Conservation (phyloP, 2,329 filamentous ascomycete species). For the Dactylellina parvicollis region DNA sequence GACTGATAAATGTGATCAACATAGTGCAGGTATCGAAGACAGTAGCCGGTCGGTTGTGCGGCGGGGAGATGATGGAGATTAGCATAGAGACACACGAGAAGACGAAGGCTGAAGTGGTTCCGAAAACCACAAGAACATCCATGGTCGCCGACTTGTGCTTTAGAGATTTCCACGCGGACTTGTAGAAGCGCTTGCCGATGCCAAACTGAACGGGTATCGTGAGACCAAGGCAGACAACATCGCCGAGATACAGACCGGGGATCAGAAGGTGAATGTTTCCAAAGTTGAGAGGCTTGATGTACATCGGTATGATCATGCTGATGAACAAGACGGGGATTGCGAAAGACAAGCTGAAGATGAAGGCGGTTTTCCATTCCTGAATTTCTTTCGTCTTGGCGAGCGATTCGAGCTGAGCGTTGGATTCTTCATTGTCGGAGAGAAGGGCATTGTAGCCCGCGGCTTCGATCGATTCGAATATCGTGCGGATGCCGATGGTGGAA, state of each 20-base stretch:
- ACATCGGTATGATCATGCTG: constrained; percentile 95
- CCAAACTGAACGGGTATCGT: constrained; percentile 97
- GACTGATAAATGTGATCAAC: constrained; percentile 93
- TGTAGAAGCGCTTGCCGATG: constrained; percentile 91
- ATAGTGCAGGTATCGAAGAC: constrained; percentile 98
- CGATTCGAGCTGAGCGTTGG: constrained; percentile 94
- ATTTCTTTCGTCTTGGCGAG: constrained; percentile 97
- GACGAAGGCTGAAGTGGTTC: constrained; percentile 94
- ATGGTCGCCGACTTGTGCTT: constrained; percentile 93
- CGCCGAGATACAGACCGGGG: constrained; percentile 85
- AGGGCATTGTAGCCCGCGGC: constrained; percentile 86
- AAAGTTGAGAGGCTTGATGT: constrained; percentile 77
- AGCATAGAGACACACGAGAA: constrained; percentile 90
- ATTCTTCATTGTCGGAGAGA: constrained; percentile 90
- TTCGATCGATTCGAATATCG: constrained; percentile 84
- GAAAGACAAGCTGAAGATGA: constrained; percentile 79
- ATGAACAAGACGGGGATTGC: constrained; percentile 90
- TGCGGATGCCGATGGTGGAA: constrained; percentile 77
- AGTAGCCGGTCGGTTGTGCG: constrained; percentile 82
- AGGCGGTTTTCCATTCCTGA: constrained; percentile 86
- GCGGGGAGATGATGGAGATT: constrained; percentile 77
- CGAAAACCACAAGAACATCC: constrained; percentile 94
- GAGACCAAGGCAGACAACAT: constrained; percentile 81
- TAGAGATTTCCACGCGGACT: constrained; percentile 90
- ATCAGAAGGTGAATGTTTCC: constrained; percentile 73